Evolutionary conservation across 2,329 filamentous ascomycete genomes (phyloP), one percentile per base, ranked within the genome.

Genomic region (Aureobasidium sp.): DNA sequence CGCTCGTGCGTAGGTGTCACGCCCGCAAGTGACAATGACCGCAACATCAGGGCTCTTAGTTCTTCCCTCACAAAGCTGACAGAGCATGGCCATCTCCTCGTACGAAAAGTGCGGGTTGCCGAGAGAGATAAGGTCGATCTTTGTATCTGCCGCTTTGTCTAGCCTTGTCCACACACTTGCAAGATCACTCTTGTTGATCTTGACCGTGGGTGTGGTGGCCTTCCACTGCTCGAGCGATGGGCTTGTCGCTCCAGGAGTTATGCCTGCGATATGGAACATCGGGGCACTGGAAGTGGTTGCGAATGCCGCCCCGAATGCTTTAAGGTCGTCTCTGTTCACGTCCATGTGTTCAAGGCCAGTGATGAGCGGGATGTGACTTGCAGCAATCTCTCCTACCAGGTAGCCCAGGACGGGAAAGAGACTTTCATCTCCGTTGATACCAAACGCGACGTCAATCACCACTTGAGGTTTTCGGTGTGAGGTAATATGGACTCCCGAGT

Each of bases 31-130:
- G 23, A 64, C 37, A 4, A 64, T 58, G 1, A 63, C 34, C 1
- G 27, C 37, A 17, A 61, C 50, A 12, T n/a, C 32, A 15, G 39
- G 20, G 27, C 41, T 8, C n/a, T 63, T 77, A 0, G 7, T 67
- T 3, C 67, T 67, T 0, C 68, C 67, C 2, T 52, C 26, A 36
- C 71, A 74, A 7, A 78, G 67, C 0, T 41, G n/a, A 0, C 69
- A 66, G 3, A 79, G 70, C 5, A 63, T 66, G 3, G 56, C 57
- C 8, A 78, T 69, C 61, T 80, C 77, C 5, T 68, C 66, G 0
- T 74, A 61, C 0, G 77, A 75, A 61, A 79, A 78, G 59, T 79
- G 77, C 1, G 78, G 78, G 46, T 78, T 80, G 1, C 78, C 78
- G 0, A 80, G 68, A 1, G 77, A 79, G 0, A 79, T 53, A 0